Evolutionary conservation across 345 rosid species (phyloP).

Genomic region (Ailanthus altissimus): DNA sequence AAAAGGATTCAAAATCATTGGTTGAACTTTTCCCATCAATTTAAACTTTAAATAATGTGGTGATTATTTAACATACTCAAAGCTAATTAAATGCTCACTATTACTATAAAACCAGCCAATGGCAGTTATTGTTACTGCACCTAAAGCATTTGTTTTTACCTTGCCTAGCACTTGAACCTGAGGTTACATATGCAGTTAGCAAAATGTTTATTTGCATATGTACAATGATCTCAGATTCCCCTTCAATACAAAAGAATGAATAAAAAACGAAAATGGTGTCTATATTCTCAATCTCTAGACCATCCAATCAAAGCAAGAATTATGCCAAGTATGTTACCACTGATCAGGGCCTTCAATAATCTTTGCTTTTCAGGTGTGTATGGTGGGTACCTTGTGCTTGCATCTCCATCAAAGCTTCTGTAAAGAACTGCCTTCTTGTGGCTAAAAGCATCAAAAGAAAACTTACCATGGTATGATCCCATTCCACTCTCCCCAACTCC

Average conservation of each 20-base stretch:
- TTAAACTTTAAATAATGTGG: too few relatives aligned
- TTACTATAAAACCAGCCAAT: too few relatives aligned
- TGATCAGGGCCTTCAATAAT: slow-evolving; percentile 53
- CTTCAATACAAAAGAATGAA: not conserved
- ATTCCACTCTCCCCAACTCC: slow-evolving; percentile 97
- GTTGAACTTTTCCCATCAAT: too few relatives aligned
- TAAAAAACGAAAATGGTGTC: not conserved
- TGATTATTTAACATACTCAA: too few relatives aligned
- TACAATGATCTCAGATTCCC: not conserved
- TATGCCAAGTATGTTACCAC: slow-evolving; percentile 46
- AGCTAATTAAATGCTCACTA: too few relatives aligned
- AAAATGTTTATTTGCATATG: not conserved
- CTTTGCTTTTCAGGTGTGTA: slow-evolving; percentile 57
- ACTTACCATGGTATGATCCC: slow-evolving; percentile 85
- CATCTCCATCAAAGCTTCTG: slow-evolving; percentile 63
- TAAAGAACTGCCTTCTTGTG: slow-evolving; percentile 78
- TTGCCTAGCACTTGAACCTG: not conserved
- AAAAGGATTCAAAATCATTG: too few relatives aligned
- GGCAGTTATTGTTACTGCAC: too few relatives aligned
- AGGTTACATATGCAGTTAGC: not conserved
- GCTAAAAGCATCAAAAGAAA: slow-evolving; percentile 86
- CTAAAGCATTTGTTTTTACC: too few relatives aligned
- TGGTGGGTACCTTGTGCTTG: slow-evolving; percentile 73
- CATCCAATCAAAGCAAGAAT: slow-evolving; percentile 57
- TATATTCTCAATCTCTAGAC: slow-evolving; percentile 36